Percentiles rank a stretch among this genome's conserved stretches.
Evolutionary conservation across 1,284 basidiomycete genomes (phyloP).

Genomic region (Quambalaria eucalypti): DNA sequence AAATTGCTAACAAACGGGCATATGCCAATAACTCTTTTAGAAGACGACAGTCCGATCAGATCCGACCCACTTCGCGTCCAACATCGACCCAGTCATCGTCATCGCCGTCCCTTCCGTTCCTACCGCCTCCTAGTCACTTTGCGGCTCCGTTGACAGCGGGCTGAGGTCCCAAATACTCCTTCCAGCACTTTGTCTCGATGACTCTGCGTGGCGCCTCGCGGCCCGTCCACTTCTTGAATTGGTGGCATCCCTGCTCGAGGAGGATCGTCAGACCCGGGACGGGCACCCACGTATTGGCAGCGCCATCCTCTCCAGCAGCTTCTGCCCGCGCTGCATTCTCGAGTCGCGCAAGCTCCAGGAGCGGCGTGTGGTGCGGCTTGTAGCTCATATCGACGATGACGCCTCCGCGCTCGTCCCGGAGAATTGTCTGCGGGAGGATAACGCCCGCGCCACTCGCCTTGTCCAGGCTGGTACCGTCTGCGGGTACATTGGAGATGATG

Average conservation of each 20-base stretch:
- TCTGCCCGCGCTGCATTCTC: slow-evolving; percentile 1
- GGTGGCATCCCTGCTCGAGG: slow-evolving; percentile 41
- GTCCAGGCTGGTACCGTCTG: slow-evolving; percentile 24
- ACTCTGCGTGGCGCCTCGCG: slow-evolving; percentile 23
- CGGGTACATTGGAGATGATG: slow-evolving; percentile 42
- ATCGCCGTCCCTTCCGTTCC: too few species aligned
- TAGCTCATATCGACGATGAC: slow-evolving; percentile 46
- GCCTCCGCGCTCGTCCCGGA: slow-evolving; percentile 26
- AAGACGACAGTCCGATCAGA: too few species aligned
- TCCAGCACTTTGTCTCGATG: slow-evolving; percentile 29
- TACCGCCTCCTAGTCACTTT: too few species aligned
- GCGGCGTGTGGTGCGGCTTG: slow-evolving; percentile 37
- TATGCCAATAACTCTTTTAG: too few species aligned
- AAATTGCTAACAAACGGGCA: too few species aligned
- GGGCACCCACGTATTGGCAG: slow-evolving; percentile 16
- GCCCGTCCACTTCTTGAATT: slow-evolving; percentile 41
- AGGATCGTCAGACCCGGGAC: slow-evolving; percentile 39
- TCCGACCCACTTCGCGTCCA: too few species aligned
- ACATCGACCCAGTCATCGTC: too few species aligned
- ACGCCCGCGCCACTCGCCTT: slow-evolving; percentile 16
- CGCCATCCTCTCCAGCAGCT: background rate
- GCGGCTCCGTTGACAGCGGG: too few species aligned
- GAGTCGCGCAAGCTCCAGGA: slow-evolving; percentile 21
- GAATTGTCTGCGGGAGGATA: slow-evolving; percentile 22
- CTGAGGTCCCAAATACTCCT: slow-evolving; percentile 20